Base-by-base conservation (phyloP, 805 yeast species). In the Candida germanica region DNA sequence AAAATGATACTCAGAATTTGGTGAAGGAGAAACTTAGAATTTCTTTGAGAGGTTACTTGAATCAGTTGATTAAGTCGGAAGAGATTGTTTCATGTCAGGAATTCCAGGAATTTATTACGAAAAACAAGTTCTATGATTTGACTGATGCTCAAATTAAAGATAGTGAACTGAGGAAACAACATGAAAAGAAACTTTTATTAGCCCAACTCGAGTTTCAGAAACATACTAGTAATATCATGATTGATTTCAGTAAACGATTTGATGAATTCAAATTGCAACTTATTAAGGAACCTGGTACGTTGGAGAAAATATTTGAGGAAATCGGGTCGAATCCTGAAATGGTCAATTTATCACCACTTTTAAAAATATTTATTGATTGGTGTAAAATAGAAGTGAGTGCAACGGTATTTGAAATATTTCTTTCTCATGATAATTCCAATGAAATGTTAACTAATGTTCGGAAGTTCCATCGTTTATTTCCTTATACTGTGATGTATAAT, bases 351-450 rank as follows among this genome's bases (percentile, higher is more conserved):
- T 76, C 91, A 5, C 83, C 84, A 2, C 68, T 84, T 25, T 65
- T 88, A 29, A 69, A 71, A 44, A 74, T 85, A 31, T 80, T 89
- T 45, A 68, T 87, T 27, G 87, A 85, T 47, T 83, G 96, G 87
- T 75, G 83, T 42, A 79, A 87, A 42, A 75, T 91, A 8, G 91
- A 88, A 54, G 59, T 87, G 6, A 87, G 97, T 0, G 84, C 95
- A 0, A 82, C 95, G 0, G 61, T 91, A 3, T 89, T 86, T 58
- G 87, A 86, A 45, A 48, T 83, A 25, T 83, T 88, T 48, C 65
- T 91, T 16, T 93, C 91, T 1, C 81, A 77, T 35, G 98, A 91
- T 54, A 77, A 78, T 43, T 80, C 95, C 1, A 77, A 79, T 41
- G 96, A 87, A 48, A 66, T 85, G 48, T 80, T 83, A 48, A 70